phyloP scores from a whole-genome alignment of 2,329 filamentous ascomycete species.

The Phymatotrichopsis omnivora region DNA sequence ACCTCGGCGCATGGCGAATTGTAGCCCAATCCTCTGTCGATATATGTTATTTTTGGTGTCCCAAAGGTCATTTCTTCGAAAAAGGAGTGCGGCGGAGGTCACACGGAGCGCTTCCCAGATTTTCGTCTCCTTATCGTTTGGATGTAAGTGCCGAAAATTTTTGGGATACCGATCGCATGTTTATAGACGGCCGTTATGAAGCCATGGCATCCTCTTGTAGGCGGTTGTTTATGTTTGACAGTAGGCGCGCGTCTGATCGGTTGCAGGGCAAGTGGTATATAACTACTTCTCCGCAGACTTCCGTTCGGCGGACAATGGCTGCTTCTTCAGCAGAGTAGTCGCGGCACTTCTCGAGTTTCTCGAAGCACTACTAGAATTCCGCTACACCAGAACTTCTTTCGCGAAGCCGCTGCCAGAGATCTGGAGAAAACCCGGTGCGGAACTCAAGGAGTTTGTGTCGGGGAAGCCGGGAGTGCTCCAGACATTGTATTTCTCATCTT shows the following conservation, averaged over 20 bases:
- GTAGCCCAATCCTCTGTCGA: conserved; percentile 31
- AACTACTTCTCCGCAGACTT: neutral
- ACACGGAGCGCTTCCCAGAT: conserved; percentile 32
- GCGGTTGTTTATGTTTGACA: neutral
- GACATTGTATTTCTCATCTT: no score
- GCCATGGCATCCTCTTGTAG: conserved; percentile 9
- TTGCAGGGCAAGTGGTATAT: neutral
- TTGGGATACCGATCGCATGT: conserved; percentile 18
- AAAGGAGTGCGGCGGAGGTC: conserved; percentile 31
- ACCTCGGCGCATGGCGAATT: conserved; percentile 30
- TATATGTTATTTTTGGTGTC: conserved; percentile 26
- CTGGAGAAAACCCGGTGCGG: conserved; percentile 6
- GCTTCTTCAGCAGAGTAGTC: neutral
- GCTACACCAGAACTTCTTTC: neutral
- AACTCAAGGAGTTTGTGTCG: no score
- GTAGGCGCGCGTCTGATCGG: neutral
- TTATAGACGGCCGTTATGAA: conserved; percentile 20
- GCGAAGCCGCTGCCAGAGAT: conserved; percentile 10
- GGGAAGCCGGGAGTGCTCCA: neutral
- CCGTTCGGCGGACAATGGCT: neutral
- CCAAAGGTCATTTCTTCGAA: conserved; percentile 26
- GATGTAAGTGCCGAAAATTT: conserved; percentile 13
- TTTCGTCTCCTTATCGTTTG: conserved; percentile 18
- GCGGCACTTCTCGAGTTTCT: neutral
- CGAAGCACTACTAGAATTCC: neutral